Evolutionary conservation across 202 grass and related monocot species (phyloP).

Genomic region (Digitaria exilis): DNA sequence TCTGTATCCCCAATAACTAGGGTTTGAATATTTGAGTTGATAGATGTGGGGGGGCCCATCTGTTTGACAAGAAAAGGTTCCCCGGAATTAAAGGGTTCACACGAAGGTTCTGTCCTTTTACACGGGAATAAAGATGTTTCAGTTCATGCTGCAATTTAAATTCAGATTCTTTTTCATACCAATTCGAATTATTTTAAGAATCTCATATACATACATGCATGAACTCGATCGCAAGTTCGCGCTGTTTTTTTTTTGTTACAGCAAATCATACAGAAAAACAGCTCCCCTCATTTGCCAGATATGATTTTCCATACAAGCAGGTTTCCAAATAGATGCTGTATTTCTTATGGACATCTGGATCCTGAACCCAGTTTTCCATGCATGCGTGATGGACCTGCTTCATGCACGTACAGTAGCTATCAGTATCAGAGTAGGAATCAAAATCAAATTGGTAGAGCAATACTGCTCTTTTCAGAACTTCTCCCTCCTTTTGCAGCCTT

Average conservation of each 20-base stretch:
- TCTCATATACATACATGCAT: not conserved
- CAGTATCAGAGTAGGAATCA: not conserved
- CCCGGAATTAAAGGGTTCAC: slow-evolving; percentile 23
- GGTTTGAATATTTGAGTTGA: slow-evolving; percentile 25
- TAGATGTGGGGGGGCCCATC: not conserved
- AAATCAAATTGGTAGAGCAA: not conserved
- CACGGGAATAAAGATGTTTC: not conserved
- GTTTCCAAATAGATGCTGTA: not conserved
- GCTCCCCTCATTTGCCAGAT: not conserved
- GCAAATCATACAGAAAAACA: not conserved
- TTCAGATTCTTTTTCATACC: not conserved
- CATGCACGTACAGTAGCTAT: slow-evolving; percentile 12
- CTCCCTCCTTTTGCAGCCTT: not conserved
- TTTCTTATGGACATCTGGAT: not conserved
- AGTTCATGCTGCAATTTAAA: not conserved
- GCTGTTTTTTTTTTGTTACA: not conserved
- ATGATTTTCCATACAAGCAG: not conserved
- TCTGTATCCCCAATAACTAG: not conserved
- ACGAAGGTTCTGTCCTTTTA: not conserved
- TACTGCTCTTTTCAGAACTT: not conserved
- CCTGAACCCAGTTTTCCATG: not conserved
- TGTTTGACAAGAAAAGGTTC: slow-evolving; percentile 20
- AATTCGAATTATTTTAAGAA: not conserved
- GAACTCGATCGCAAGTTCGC: not conserved
- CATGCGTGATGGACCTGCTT: not conserved